These are phyloP conservation scores for Naganishia cerealis DNA, from an alignment of 1,284 basidiomycete species.

Conservation along the genomic window DNA sequence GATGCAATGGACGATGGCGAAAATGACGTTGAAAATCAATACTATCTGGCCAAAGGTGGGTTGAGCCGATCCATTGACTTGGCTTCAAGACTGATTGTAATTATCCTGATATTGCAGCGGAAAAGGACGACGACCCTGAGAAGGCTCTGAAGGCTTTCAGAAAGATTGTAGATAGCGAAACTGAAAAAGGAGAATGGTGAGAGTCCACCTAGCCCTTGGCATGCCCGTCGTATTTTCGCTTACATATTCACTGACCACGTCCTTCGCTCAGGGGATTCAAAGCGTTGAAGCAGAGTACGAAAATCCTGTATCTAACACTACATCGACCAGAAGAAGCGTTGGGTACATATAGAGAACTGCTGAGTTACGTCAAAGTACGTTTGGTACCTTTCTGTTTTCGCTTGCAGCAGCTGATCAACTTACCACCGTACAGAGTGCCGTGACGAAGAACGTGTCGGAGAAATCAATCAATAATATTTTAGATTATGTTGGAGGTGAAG, in stretches of 20 bases:
- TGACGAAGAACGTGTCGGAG: slow-evolving; percentile 67
- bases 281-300: slow-evolving; percentile 94
- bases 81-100: slow-evolving; percentile 23
- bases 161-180: slow-evolving; percentile 81
- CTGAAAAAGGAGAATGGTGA: slow-evolving; percentile 89
- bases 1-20: slow-evolving; percentile 67
- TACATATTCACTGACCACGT: not conserved
- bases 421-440: slow-evolving; percentile 39
- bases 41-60: slow-evolving; percentile 94
- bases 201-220: slow-evolving; percentile 36
- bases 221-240: not conserved
- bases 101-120: slow-evolving; percentile 59
- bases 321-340: slow-evolving; percentile 80
- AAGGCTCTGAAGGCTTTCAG: slow-evolving; percentile 83
- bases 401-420: not conserved
- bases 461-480: slow-evolving; percentile 98
- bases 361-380: slow-evolving; percentile 79
- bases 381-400: not conserved
- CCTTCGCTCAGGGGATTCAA: slow-evolving; percentile 83
- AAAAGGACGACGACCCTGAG: slow-evolving; percentile 88
- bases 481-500: slow-evolving; percentile 88
- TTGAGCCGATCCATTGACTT: slow-evolving; percentile 27
- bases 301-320: slow-evolving; percentile 80
- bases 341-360: slow-evolving; percentile 76
- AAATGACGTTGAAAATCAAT: slow-evolving; percentile 97